phyloP scores from a whole-genome alignment of 345 rosid genomes.

The Toxicodendron radicans region DNA sequence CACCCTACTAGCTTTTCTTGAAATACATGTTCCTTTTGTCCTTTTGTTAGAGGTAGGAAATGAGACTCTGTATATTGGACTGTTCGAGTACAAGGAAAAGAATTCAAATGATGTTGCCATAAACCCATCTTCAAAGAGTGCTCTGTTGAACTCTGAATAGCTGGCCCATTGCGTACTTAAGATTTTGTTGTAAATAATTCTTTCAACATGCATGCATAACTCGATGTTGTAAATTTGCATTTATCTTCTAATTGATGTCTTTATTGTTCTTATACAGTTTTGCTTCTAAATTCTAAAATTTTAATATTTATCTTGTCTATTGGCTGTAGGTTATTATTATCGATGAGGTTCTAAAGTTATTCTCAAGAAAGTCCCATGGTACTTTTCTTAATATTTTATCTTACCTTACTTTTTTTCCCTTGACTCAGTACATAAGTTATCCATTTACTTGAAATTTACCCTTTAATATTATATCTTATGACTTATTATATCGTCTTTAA shows the following conservation, averaged over 20 bases:
- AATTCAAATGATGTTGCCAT: background rate
- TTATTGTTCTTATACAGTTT: background rate
- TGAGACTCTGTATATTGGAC: too few species aligned
- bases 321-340: constrained; percentile 79
- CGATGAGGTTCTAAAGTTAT: constrained; percentile 89
- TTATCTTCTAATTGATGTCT: background rate
- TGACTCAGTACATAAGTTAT: background rate
- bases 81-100: background rate
- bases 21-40: too few species aligned
- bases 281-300: background rate
- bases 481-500: background rate
- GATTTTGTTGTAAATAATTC: background rate
- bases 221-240: background rate
- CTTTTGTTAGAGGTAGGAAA: too few species aligned
- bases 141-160: background rate
- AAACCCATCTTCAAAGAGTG: background rate
- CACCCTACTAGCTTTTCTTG: too few species aligned
- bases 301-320: background rate
- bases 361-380: constrained; percentile 80
- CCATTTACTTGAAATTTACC: background rate
- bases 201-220: background rate
- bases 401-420: constrained; percentile 1
- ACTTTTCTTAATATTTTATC: constrained; percentile 22
- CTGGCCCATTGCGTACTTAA: background rate
- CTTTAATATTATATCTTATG: background rate